Evolutionary conservation across 345 rosid genomes (phyloP).

Genomic region (Eutrema heterophyllum): DNA sequence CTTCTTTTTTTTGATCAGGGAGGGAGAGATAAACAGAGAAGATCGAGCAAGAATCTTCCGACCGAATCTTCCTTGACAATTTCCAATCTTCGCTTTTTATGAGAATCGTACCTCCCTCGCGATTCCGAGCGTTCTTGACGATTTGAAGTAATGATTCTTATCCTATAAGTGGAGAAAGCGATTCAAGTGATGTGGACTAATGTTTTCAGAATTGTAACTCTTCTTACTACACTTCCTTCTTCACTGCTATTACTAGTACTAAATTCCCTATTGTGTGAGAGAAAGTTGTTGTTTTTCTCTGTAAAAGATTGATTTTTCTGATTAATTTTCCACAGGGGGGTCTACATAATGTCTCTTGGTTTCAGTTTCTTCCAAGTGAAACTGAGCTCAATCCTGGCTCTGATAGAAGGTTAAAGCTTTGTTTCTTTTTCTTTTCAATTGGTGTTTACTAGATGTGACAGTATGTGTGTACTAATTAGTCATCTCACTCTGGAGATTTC

Average conservation of each 20-base stretch:
- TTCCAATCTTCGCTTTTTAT: not conserved
- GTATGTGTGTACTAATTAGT: not conserved
- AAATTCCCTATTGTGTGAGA: not conserved
- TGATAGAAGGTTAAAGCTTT: conserved; percentile 60
- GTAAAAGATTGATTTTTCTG: not conserved
- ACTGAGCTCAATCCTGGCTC: conserved; percentile 61
- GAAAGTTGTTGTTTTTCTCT: not conserved
- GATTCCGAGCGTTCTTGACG: not conserved
- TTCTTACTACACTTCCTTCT: not conserved
- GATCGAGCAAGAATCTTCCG: not conserved
- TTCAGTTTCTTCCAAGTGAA: conserved; percentile 91
- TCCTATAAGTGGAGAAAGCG: not conserved
- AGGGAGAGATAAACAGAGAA: not conserved
- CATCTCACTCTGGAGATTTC: conserved; percentile 25
- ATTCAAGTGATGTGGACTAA: conserved; percentile 74
- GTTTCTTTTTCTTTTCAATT: not conserved
- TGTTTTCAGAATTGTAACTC: conserved; percentile 75
- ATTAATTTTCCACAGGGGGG: conserved; percentile 54
- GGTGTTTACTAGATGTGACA: not conserved
- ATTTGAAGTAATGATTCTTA: not conserved
- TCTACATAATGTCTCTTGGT: conserved; percentile 86
- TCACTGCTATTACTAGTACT: not conserved
- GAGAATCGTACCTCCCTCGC: not conserved
- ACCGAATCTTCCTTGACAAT: not conserved
- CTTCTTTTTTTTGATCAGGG: not conserved